Base-by-base conservation (phyloP, 345 rosid species). In the Geranium brycei region DNA sequence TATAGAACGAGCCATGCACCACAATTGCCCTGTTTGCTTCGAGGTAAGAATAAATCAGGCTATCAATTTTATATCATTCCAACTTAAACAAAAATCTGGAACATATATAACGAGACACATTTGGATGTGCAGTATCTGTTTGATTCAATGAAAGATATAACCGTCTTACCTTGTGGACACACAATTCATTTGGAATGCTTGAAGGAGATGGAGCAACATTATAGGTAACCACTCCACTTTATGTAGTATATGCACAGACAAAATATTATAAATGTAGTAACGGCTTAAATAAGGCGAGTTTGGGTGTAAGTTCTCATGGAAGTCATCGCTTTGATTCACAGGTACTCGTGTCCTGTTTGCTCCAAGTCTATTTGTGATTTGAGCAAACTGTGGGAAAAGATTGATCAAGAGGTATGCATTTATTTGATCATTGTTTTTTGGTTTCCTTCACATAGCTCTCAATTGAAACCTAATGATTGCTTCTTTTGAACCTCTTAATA, bases 321-420 rank as follows among this genome's bases (percentile, higher is more conserved):
- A 59, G 17, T 3, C 35, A 32, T 32, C 41, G 51, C 64, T 63
- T 0, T 57, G 60, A 57, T 71, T 51, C 67, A 76, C 79, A 91
- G 97, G 66, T 91, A 85, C 63, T 75, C 95, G 1, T 91, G 97
- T 65, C 96, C 96, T 1, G 83, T 91, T 64, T 91, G 97, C 81
- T 88, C 87, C 0, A 91, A 87, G 69, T 88, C 97, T 56, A 83
- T 85, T 16, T 76, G 85, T 5, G 85, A 91, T 72, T 81, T 88
- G 97, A 75, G 95, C 16, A 65, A 12, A n/a, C 51, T 81, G 65
- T 91, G 97, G 96, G 80, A 62, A 72, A 85, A 81, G 79, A 83
- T 88, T 17, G 95, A 91, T 72, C 75, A 85, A 77, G 95, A 88
- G 95, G 97, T 91, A 76, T 7, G 12, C n/a, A 60, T 57, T 57